Percentiles rank a stretch among this genome's conserved stretches.
These are phyloP conservation scores for Fagopyrum esculentum DNA, from an alignment of 148 eudicot species.

Conservation along the genomic window DNA sequence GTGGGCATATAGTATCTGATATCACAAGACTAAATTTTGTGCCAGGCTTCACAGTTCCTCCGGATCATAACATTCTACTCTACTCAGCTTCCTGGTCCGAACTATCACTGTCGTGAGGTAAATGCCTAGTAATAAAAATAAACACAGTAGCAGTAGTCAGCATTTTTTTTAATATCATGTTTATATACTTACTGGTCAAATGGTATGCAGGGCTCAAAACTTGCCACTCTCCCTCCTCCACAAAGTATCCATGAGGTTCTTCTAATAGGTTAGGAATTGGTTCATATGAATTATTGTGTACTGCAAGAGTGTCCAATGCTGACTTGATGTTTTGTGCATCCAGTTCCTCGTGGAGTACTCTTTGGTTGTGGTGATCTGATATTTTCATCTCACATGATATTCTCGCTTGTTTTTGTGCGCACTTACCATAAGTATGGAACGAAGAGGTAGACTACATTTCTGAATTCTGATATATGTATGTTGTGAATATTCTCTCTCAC, in stretches of 20 bases:
- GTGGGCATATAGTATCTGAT: neutral
- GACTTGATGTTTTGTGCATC: constrained; percentile 19
- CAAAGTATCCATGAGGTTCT: constrained; percentile 43
- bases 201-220: constrained; percentile 60
- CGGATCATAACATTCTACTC: constrained; percentile 84
- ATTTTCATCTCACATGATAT: constrained; percentile 98
- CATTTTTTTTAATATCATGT: too few species aligned
- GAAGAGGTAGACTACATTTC: constrained; percentile 41
- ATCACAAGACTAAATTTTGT: neutral
- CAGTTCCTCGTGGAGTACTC: constrained; percentile 81
- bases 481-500: neutral
- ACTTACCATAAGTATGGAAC: constrained; percentile 91
- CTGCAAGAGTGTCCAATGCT: neutral
- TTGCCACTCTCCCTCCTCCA: constrained; percentile 77
- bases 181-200: too few species aligned
- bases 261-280: constrained; percentile 47
- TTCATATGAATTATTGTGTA: neutral
- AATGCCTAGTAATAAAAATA: neutral
- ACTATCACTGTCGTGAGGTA: constrained; percentile 97
- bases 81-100: constrained; percentile 94
- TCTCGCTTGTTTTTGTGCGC: constrained; percentile 82
- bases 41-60: constrained; percentile 79
- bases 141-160: too few species aligned
- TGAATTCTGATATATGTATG: neutral
- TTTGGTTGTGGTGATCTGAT: constrained; percentile 98